Base-by-base conservation (phyloP, 2,329 filamentous ascomycete species). In the Aspergillus neotritici region DNA sequence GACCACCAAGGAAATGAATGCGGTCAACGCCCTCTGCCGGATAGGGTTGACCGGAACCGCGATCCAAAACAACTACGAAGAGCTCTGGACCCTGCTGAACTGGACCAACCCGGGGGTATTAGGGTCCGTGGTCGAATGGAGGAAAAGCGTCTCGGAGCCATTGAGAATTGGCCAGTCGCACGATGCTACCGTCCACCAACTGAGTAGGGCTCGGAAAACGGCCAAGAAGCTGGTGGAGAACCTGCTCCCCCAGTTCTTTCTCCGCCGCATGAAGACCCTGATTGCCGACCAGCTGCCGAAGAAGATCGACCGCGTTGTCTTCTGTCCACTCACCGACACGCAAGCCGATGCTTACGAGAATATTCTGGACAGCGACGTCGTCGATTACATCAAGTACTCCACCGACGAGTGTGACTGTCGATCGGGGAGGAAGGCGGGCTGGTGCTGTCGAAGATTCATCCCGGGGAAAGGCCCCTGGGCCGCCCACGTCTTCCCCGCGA, bases 61-160 rank as follows among this genome's bases (percentile, higher is more conserved):
- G 0, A 96, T 98, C 34, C 93, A 98, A 62, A 98, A 98, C 65
- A 93, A 87, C 53, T 98, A 98, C 62, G 88, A 96, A 61, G 93
- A 98, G 64, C 76, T 98, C 1, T 98, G 91, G 91, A 94, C 89
- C 0, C 73, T 98, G 0, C 73, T 98, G 3, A 94, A 98, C 62
- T 98, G 93, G 93, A 90, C 89, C 0, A 93, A 94, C 54, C 93
- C 93, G 0, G 91, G 89, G 0, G 68, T 66, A 31, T 76, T 85
- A 50, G 81, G 82, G 0, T 78, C 81, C 0, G 67, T 86, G 8
- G 71, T 77, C 4, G 85, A 86, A 33, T 98, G 93, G 93, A 84
- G 82, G 56, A 74, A 77, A 14, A 81, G 78, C 31, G 87, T 98
- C 46, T 83, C 83, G 41, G 78, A 83, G 15, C 93, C 91, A 0